Base-by-base conservation (phyloP, 495 filamentous ascomycete genomes). In the Parathielavia appendiculata region DNA sequence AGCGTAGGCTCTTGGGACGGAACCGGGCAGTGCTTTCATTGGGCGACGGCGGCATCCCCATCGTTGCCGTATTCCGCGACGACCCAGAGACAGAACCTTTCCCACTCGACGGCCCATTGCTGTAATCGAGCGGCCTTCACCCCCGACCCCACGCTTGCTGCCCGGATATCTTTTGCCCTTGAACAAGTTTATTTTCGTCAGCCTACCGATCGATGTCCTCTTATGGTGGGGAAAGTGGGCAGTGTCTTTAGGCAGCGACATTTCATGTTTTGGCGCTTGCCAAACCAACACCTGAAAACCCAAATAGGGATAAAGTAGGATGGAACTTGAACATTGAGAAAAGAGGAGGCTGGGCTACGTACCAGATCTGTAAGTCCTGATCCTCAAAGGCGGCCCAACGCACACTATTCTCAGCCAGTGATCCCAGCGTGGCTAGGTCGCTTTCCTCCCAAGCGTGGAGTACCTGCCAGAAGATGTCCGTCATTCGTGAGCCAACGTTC, bases 391-490 rank as follows among this genome's bases (percentile, higher is more conserved):
- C 86, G 22, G 91, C 90, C 87, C 89, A 97, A 32, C 87, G 79
- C 40, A 98, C 85, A 54, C 91, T 95, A 57, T 95, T 97, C 76
- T 96, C 90, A 14, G 89, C 92, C 64, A 98, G 77, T 63, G 85
- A 86, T 5, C 90, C 92, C 40, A 92, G 71, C 1, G 89, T 90
- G 17, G 86, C 88, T 23, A 95, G 71, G 14, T 91, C 93, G 23
- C 96, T 79, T 61, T 90, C 92, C 54, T 95, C 83, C 74, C 90
- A 88, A 2, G 86, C 88, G 64, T 93, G 90, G 40, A 97, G 72
- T 7, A 88, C 88, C 70, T 92, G 89, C 91, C 91, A 96, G 71
- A 92, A 95, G 66, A 95, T 90, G 69, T 93, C 85, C 5, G 87
- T 91, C 75, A 91, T 82, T 22, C 87, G 88, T 36, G 84, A 22